Evolutionary conservation across 257 asterid species (phyloP), one percentile per base, ranked within the genome.

Genomic region (Pogostemon cablin): DNA sequence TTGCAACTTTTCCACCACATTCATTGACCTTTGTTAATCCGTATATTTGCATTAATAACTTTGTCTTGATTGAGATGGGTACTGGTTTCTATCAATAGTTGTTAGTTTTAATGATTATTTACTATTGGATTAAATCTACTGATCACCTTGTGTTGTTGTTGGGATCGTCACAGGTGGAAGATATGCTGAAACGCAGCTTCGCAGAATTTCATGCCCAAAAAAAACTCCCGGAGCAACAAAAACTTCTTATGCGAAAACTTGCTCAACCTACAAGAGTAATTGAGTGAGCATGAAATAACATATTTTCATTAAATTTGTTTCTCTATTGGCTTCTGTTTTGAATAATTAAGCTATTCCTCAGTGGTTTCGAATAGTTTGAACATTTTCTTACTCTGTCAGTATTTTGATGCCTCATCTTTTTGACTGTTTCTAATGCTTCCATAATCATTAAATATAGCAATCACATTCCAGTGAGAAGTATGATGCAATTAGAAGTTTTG

Each of bases 181-280:
- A 93, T 81, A 93, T 93, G 99, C 88, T 93, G 77, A 93, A 93
- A 83, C 83, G 98, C 84, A 93, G 99, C 85, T 91, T 93, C 74
- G 99, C 99, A 40, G 99, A 93, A 86, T 93, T 93, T 85, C 99
- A 93, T 74, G 89, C 99, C 55, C 99, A 93, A 86, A 89, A 85
- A 83, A 93, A 93, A 79, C 96, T 93, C 77, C 99, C 99, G 10
- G 99, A 93, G 88, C 59, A 85, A 57, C 91, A 93, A 64, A 88
- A 87, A 71, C 95, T 87, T 77, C 79, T 93, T 50, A 85, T 87
- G 96, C 81, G 78, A 69, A 93, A 91, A 82, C 96, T 81, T 83
- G 86, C 95, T 59, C 99, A 86, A 78, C 91, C 85, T 43, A 86
- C 79, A 55, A 91, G 86, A 85, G 39, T 65, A 64, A 78, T 93